Conservation (phyloP, 225 moss, liverwort and hornwort genomes). For the Antitrichia curtipendula region DNA sequence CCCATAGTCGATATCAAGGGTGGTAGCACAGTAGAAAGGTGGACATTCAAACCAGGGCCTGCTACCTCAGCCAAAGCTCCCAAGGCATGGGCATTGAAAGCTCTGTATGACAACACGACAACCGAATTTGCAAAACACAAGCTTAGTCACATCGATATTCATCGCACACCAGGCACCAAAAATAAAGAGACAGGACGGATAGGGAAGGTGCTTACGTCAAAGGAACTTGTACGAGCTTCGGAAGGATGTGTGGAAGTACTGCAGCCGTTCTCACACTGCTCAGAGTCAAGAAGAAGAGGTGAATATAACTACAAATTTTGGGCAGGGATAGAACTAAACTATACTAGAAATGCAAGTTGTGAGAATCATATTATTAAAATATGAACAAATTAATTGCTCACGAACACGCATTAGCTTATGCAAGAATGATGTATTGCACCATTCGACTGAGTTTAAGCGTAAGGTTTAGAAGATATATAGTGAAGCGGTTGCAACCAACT, state of each 20-base stretch:
- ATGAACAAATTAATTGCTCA: not conserved
- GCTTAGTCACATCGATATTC: not conserved
- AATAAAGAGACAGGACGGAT: not conserved
- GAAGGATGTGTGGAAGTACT: constrained; percentile 93
- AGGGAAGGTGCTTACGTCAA: constrained; percentile 51
- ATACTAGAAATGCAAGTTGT: not conserved
- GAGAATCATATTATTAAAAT: not conserved
- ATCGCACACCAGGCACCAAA: not conserved
- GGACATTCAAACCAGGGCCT: constrained; percentile 86
- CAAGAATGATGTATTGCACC: not conserved
- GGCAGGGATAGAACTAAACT: not conserved
- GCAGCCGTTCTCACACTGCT: constrained; percentile 90
- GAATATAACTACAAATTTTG: not conserved
- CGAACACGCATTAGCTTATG: not conserved
- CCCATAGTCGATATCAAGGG: constrained; percentile 85
- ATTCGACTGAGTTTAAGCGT: not conserved
- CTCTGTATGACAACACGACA: constrained; percentile 24
- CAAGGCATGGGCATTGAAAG: constrained; percentile 95
- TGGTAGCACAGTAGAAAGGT: constrained; percentile 77
- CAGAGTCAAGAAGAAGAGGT: not conserved
- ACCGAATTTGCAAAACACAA: not conserved
- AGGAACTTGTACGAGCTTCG: constrained; percentile 90
- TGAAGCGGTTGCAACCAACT: not conserved
- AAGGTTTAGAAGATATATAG: not conserved
- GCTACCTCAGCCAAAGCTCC: constrained; percentile 99